phyloP scores from a whole-genome alignment of 257 asterid species.

The Solanum paucissectum region DNA sequence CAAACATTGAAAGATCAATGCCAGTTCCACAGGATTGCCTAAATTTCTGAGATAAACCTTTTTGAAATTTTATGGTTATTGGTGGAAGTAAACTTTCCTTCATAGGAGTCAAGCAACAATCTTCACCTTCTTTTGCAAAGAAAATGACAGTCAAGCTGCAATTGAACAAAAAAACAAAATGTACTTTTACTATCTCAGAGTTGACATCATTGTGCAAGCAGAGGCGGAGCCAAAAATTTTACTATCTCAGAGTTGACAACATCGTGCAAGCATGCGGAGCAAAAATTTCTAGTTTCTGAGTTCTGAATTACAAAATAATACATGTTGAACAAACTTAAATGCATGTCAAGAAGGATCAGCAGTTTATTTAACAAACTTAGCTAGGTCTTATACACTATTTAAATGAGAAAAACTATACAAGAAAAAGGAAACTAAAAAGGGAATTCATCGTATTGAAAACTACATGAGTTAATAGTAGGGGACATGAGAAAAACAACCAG shows the following conservation, averaged over 20 bases:
- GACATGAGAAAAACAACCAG: background rate
- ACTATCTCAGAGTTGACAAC: background rate
- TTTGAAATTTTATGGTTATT: conserved; percentile 47
- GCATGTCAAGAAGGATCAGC: background rate
- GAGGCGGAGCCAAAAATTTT: background rate
- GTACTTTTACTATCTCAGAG: conserved; percentile 1
- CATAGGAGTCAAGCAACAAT: conserved; percentile 58
- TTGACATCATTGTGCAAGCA: background rate
- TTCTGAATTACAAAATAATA: background rate
- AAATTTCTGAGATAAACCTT: conserved; percentile 86
- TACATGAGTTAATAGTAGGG: background rate
- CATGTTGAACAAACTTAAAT: background rate
- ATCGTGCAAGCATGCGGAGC: background rate
- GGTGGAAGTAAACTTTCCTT: conserved; percentile 63
- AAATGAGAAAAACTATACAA: background rate
- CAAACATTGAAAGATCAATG: conserved; percentile 58
- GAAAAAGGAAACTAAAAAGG: background rate
- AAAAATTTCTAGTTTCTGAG: background rate
- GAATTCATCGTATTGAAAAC: background rate
- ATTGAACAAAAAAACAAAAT: background rate
- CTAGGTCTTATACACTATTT: background rate
- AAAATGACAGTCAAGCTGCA: conserved; percentile 79
- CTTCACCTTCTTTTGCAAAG: conserved; percentile 92
- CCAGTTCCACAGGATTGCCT: conserved; percentile 81
- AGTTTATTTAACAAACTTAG: background rate